Percentiles rank a stretch among this genome's conserved stretches.
Conservation (phyloP, 441 rosid genomes). For the Croton laevigatus region DNA sequence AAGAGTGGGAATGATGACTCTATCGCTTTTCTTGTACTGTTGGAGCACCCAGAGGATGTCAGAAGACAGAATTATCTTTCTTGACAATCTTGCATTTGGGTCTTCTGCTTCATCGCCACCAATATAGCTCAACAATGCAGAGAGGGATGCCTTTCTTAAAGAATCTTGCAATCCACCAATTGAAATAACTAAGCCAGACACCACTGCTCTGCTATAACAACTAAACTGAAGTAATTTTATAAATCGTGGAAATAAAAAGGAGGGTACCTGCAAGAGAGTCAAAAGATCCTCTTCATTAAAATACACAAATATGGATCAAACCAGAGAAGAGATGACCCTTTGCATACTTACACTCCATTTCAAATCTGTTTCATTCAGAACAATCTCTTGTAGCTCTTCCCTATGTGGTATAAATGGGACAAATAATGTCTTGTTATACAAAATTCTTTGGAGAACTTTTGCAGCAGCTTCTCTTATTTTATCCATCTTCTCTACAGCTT, state of each 20-base stretch:
- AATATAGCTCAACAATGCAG: conserved; percentile 78
- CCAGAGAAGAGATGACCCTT: conserved; percentile 11
- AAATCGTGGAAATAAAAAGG: conserved; percentile 79
- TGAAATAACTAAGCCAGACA: conserved; percentile 88
- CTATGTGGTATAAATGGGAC: conserved; percentile 70
- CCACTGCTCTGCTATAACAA: conserved; percentile 65
- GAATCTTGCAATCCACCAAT: conserved; percentile 96
- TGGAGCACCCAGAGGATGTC: conserved; percentile 87
- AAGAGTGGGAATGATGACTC: conserved; percentile 82
- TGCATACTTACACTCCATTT: conserved; percentile 73
- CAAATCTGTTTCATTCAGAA: conserved; percentile 52
- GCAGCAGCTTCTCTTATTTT: conserved; percentile 91
- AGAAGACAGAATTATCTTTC: conserved; percentile 46
- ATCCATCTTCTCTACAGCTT: conserved; percentile 96
- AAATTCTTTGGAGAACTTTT: conserved; percentile 67
- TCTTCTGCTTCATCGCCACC: conserved; percentile 45
- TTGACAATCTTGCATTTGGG: conserved; percentile 35
- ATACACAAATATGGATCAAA: conserved; percentile 15
- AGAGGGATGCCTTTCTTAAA: conserved; percentile 62
- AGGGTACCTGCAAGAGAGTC: conserved; percentile 67
- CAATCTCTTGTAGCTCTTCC: conserved; percentile 64
- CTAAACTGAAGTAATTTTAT: conserved; percentile 55
- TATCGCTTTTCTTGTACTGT: conserved; percentile 68
- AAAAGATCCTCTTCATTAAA: conserved; percentile 18
- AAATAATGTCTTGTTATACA: conserved; percentile 48